Evolutionary conservation across 2,329 filamentous ascomycete species (phyloP), one percentile per base, ranked within the genome.

Genomic region (Calonectria henricotiae): DNA sequence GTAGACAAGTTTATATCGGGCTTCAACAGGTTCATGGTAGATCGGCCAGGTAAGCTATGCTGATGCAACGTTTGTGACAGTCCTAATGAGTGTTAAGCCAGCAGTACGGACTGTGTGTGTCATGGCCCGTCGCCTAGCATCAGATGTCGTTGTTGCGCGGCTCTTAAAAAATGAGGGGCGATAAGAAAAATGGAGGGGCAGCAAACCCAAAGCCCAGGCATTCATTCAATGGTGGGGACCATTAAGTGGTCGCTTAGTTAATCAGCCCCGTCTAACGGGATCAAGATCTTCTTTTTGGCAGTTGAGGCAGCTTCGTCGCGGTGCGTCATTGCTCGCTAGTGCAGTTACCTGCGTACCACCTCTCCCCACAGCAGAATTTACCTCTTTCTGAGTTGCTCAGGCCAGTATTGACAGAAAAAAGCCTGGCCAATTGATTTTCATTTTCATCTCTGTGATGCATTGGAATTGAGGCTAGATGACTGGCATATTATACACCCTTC

Each of bases 161-260:
- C 44, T 51, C 43, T n/a, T 9, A 47, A 63, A 37, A 58, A 68
- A 55, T 63, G 66, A 68, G 61, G 66, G 66, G 58, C 66, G 60
- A 68, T 68, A 64, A 68, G 60, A 68, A 30, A 44, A 37, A 68
- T 68, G 32, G 66, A 64, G 66, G 66, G 66, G 66, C 66, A 58
- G 4, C 64, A 47, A 39, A 20, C 64, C 44, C 64, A 61, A 23
- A 23, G 46, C 17, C 35, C 62, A 41, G 47, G 46, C 39, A 20
- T 20, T 20, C 27, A 23, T 23, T 43, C 25, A 20, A 23, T 64
- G 25, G 46, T 15, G 25, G 35, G 20, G 43, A 8, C 55, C 46
- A 41, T 58, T 39, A 25, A 55, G 51, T 17, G 25, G n/a, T 35
- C 35, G 65, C 27, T 67, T 67, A 67, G 65, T 61, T 62, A 67